phyloP scores from a whole-genome alignment of 768 basidiomycete genomes.

The Daedalea quercina region DNA sequence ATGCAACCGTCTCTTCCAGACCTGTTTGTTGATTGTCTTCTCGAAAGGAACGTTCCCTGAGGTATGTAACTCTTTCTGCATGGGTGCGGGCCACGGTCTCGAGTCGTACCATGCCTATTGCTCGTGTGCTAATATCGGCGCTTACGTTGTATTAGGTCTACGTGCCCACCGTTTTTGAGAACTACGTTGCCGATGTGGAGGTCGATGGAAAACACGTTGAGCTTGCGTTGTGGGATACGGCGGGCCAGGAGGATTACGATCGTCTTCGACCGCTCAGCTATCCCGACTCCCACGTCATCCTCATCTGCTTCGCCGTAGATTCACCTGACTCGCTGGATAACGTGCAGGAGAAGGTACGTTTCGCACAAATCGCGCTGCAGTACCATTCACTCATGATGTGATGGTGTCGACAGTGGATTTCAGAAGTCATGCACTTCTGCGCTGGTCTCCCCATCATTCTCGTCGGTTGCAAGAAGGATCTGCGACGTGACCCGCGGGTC shows the following conservation, averaged over 20 bases:
- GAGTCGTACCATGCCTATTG: neutral
- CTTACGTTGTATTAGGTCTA: constrained; percentile 63
- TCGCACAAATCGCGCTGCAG: too few relatives aligned
- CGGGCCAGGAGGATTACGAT: constrained; percentile 96
- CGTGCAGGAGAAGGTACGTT: constrained; percentile 96
- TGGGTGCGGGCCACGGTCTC: neutral
- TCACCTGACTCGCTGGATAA: constrained; percentile 98
- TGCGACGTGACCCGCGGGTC: constrained; percentile 87
- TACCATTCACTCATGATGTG: too few relatives aligned
- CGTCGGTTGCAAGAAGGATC: constrained; percentile 98
- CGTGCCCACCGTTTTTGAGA: constrained; percentile 99
- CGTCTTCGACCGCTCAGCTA: constrained; percentile 84
- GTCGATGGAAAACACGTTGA: constrained; percentile 99
- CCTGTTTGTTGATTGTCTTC: constrained; percentile 93
- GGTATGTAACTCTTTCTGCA: constrained; percentile 36
- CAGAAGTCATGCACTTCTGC: constrained; percentile 98
- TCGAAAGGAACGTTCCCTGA: constrained; percentile 96
- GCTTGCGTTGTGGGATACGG: constrained; percentile 98
- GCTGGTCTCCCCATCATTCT: constrained; percentile 91
- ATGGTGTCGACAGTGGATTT: too few relatives aligned
- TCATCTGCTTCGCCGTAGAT: constrained; percentile 98
- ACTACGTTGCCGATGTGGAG: constrained; percentile 98
- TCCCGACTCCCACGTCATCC: constrained; percentile 99
- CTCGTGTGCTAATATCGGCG: constrained; percentile 7
- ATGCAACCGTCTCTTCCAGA: constrained; percentile 35